A percentile compares a stretch with the other conserved stretches of the same genome.
Conservation (phyloP, 2,329 filamentous ascomycete genomes). For the Emydomyces testavorans region DNA sequence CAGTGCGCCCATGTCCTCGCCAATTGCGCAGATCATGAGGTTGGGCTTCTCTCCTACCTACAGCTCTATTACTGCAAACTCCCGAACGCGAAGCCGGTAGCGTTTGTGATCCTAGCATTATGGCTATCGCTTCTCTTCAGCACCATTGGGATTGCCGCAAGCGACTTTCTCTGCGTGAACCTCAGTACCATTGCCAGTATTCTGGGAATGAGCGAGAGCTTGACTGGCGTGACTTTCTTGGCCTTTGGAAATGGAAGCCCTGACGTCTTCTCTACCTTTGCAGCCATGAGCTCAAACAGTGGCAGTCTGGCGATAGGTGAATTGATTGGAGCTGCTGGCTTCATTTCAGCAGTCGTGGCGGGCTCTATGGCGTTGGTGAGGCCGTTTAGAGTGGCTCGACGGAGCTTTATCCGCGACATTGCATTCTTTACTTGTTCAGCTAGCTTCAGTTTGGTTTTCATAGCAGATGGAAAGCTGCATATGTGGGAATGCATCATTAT, state of each 20-base stretch:
- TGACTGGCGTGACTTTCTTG: constrained; percentile 91
- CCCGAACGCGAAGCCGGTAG: constrained; percentile 55
- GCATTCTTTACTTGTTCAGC: constrained; percentile 83
- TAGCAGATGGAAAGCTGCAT: constrained; percentile 71
- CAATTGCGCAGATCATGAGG: constrained; percentile 80
- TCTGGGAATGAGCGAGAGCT: constrained; percentile 85
- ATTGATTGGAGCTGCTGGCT: constrained; percentile 84
- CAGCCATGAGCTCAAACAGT: constrained; percentile 92
- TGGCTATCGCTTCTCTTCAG: constrained; percentile 90
- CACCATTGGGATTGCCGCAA: constrained; percentile 93
- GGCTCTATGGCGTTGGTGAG: constrained; percentile 95
- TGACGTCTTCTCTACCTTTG: constrained; percentile 97
- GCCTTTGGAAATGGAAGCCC: constrained; percentile 97
- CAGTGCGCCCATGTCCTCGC: constrained; percentile 75
- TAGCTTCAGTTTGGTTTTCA: constrained; percentile 72
- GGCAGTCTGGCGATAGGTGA: constrained; percentile 95
- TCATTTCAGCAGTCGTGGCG: constrained; percentile 92
- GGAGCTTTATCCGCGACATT: constrained; percentile 84
- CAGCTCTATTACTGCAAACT: constrained; percentile 81
- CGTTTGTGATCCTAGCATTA: constrained; percentile 63
- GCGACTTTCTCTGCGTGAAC: constrained; percentile 97
- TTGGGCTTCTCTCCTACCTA: constrained; percentile 79
- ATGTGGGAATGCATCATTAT: constrained; percentile 84
- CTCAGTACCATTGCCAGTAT: constrained; percentile 83
- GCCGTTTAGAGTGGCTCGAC: constrained; percentile 81